phyloP scores from a whole-genome alignment of 2,329 filamentous ascomycete genomes.

The Macrophomina pseudophaseolina region DNA sequence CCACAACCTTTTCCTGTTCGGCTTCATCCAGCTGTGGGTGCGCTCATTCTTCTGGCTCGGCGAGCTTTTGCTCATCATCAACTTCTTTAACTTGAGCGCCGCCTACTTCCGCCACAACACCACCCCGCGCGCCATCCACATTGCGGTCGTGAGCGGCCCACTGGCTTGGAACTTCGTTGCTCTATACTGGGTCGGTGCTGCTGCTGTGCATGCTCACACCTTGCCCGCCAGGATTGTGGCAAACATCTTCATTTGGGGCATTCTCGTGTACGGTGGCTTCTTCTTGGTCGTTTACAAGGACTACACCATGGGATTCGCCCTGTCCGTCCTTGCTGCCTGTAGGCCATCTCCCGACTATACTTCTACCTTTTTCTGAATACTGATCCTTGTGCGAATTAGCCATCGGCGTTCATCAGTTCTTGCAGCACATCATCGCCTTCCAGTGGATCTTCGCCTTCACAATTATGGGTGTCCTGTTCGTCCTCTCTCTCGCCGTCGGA shows the following conservation, averaged over 20 bases:
- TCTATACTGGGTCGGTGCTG: constrained; percentile 87
- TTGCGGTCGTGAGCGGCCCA: constrained; percentile 75
- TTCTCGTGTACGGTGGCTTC: constrained; percentile 76
- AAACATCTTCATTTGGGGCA: constrained; percentile 87
- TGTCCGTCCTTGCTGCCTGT: constrained; percentile 75
- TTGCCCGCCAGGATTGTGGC: constrained; percentile 78
- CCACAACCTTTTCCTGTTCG: constrained; percentile 82
- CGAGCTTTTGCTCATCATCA: constrained; percentile 76
- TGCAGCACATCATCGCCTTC: constrained; percentile 73
- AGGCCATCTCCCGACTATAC: constrained; percentile 36
- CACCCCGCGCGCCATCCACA: constrained; percentile 76
- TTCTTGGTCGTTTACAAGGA: constrained; percentile 78
- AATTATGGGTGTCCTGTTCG: constrained; percentile 77
- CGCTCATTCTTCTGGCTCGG: constrained; percentile 75
- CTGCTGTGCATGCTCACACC: constrained; percentile 71
- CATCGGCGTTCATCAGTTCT: constrained; percentile 78
- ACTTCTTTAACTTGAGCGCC: constrained; percentile 78
- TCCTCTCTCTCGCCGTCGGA: constrained; percentile 69
- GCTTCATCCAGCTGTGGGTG: constrained; percentile 83
- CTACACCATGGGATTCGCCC: constrained; percentile 76
- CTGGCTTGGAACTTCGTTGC: constrained; percentile 86
- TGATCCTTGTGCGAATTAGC: constrained; percentile 42
- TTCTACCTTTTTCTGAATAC: background rate
- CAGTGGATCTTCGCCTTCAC: constrained; percentile 94
- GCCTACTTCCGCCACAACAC: constrained; percentile 81